A percentile compares a stretch with the other conserved stretches of the same genome.
Evolutionary conservation across 805 yeast species (phyloP).

Genomic region (Komagataella ulmi): DNA sequence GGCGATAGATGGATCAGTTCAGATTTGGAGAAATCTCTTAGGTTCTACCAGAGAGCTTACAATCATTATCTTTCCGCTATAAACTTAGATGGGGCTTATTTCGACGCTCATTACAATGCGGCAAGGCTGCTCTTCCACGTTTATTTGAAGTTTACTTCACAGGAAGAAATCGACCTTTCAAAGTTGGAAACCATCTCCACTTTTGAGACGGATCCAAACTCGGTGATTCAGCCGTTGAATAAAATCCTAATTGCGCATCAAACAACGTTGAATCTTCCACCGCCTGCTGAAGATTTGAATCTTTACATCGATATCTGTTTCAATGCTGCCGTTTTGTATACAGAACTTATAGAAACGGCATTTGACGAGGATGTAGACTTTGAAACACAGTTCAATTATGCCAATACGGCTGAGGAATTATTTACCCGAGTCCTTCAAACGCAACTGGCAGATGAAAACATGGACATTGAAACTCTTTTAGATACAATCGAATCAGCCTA

Average conservation of each 20-base stretch:
- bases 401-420: slow-evolving; percentile 9
- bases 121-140: slow-evolving; percentile 47
- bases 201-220: slow-evolving; percentile 13
- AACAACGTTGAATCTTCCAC: slow-evolving; percentile 16
- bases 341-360: slow-evolving; percentile 29
- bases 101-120: slow-evolving; percentile 46
- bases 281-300: not conserved
- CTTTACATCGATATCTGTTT: slow-evolving; percentile 26
- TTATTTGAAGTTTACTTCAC: slow-evolving; percentile 32
- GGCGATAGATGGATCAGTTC: slow-evolving; percentile 66
- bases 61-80: slow-evolving; percentile 26
- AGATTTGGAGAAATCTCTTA: slow-evolving; percentile 46
- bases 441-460: slow-evolving; percentile 13
- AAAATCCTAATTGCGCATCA: slow-evolving; percentile 26
- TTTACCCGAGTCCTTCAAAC: slow-evolving; percentile 15
- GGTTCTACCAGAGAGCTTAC: slow-evolving; percentile 53
- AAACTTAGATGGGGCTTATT: slow-evolving; percentile 7
- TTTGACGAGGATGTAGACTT: slow-evolving; percentile 11
- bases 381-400: slow-evolving; percentile 6
- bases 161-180: slow-evolving; percentile 26
- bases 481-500: slow-evolving; percentile 16
- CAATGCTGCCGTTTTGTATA: slow-evolving; percentile 32
- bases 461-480: slow-evolving; percentile 7
- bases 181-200: slow-evolving; percentile 19
- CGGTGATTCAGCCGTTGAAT: slow-evolving; percentile 23